Evolutionary conservation across 2,329 filamentous ascomycete genomes (phyloP).

Genomic region (Neofusicoccum umdonicola): DNA sequence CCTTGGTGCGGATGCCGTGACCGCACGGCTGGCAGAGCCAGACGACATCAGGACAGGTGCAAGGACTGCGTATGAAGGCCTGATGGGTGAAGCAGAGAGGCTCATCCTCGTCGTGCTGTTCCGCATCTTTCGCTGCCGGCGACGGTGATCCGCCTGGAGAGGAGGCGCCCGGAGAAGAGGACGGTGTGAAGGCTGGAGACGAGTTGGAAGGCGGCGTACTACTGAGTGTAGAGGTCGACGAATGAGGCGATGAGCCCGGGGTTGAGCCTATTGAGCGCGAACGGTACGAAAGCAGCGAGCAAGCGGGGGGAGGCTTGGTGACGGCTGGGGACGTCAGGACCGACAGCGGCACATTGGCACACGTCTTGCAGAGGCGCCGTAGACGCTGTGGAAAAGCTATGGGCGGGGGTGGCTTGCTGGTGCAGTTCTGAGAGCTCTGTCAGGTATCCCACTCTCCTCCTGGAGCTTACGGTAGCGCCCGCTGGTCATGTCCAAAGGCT

Average conservation of each 20-base stretch:
- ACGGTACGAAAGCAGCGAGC: slow-evolving; percentile 20
- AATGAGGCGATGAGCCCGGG: slow-evolving; percentile 18
- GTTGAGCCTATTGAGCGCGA: neutral
- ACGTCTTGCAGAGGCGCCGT: slow-evolving; percentile 75
- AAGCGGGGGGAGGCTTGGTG: slow-evolving; percentile 23
- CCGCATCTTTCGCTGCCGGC: slow-evolving; percentile 23
- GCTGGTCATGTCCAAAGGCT: neutral
- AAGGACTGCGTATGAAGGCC: slow-evolving; percentile 56
- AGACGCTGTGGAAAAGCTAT: slow-evolving; percentile 69
- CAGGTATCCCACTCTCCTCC: slow-evolving; percentile 6
- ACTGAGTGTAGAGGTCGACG: slow-evolving; percentile 28
- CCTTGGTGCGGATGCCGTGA: slow-evolving; percentile 60
- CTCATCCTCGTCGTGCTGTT: neutral
- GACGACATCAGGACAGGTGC: slow-evolving; percentile 60
- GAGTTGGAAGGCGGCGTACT: slow-evolving; percentile 13
- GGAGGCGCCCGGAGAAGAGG: neutral
- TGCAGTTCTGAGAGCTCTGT: slow-evolving; percentile 68
- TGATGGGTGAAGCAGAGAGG: slow-evolving; percentile 41
- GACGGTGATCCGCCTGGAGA: neutral
- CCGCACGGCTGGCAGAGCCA: slow-evolving; percentile 89
- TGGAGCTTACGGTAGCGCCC: neutral
- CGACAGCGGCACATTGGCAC: slow-evolving; percentile 68
- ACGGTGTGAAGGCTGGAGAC: slow-evolving; percentile 8
- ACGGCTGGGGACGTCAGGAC: slow-evolving; percentile 39
- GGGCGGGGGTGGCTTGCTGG: slow-evolving; percentile 73